Conservation (phyloP, 2,329 filamentous ascomycete genomes). For the Fusarium sp. region DNA sequence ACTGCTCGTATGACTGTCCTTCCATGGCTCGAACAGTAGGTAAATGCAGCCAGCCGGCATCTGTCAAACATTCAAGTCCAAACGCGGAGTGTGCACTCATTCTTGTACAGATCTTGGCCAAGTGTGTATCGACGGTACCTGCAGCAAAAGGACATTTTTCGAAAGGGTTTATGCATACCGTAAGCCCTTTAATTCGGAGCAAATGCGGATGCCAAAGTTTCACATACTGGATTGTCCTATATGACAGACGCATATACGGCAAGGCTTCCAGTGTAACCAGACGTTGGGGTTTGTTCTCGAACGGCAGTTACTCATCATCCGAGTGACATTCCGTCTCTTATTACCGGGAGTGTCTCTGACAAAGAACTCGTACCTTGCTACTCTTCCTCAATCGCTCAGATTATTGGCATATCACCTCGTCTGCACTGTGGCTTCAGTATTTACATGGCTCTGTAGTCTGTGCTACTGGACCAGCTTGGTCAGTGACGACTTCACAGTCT, state of each 20-base stretch:
- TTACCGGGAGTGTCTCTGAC: not conserved
- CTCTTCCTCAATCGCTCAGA: not conserved
- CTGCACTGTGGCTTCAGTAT: constrained; percentile 26
- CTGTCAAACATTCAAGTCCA: constrained; percentile 19
- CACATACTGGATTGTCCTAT: not conserved
- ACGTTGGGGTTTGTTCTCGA: not conserved
- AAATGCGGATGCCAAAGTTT: constrained; percentile 11
- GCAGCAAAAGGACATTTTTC: constrained; percentile 41
- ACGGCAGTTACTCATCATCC: not conserved
- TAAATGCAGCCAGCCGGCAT: constrained; percentile 31
- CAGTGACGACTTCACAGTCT: not conserved
- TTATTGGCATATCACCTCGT: not conserved
- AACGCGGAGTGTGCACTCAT: constrained; percentile 22
- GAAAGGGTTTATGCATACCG: constrained; percentile 16
- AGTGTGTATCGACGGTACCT: constrained; percentile 36
- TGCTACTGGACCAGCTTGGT: constrained; percentile 3
- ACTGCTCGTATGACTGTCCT: constrained; percentile 40
- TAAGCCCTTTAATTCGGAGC: constrained; percentile 11
- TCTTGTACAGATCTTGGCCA: constrained; percentile 8
- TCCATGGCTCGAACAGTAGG: constrained; percentile 32
- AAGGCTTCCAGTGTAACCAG: not conserved
- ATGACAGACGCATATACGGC: constrained; percentile 1
- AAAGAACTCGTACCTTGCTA: not conserved
- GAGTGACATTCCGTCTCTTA: not conserved
- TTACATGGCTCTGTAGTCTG: constrained; percentile 8